A percentile compares a stretch with the other conserved stretches of the same genome.
Evolutionary conservation across 805 yeast species (phyloP).

Genomic region (Candida maesae): DNA sequence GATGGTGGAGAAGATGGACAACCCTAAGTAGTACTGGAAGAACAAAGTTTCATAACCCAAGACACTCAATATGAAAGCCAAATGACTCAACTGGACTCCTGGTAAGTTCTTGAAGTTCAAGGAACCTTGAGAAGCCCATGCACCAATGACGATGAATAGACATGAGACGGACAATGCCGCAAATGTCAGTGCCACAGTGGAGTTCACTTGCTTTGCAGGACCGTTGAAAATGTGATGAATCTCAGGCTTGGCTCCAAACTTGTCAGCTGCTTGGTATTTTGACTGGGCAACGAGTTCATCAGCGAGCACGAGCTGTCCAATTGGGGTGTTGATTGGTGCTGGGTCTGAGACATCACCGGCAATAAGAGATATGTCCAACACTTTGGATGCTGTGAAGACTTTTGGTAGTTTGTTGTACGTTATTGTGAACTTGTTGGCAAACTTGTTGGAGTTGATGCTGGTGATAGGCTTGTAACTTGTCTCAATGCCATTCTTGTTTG

Average conservation of each 20-base stretch:
- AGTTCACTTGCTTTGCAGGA: constrained; percentile 22
- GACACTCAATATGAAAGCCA: constrained; percentile 20
- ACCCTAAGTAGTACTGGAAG: constrained; percentile 26
- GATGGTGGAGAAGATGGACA: constrained; percentile 24
- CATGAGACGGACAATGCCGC: constrained; percentile 14
- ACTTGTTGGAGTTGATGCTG: constrained; percentile 9
- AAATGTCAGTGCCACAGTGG: constrained; percentile 20
- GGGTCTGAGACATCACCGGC: constrained; percentile 15
- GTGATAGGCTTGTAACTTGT: constrained; percentile 25
- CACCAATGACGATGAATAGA: constrained; percentile 15
- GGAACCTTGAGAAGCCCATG: constrained; percentile 19
- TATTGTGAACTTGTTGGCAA: constrained; percentile 14
- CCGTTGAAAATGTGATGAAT: constrained; percentile 26
- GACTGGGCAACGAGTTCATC: constrained; percentile 16
- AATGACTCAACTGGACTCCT: constrained; percentile 9
- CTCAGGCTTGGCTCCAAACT: constrained; percentile 24
- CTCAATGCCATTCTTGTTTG: constrained; percentile 22
- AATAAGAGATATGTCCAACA: constrained; percentile 17
- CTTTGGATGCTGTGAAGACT: constrained; percentile 18
- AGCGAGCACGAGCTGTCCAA: constrained; percentile 23
- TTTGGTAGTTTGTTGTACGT: constrained; percentile 23
- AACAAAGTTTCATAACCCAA: constrained; percentile 24
- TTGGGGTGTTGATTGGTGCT: constrained; percentile 10
- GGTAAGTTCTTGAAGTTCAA: constrained; percentile 25
- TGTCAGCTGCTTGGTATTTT: constrained; percentile 15